Evolutionary conservation across 306 rosid species (phyloP), one percentile per base, ranked within the genome.

Genomic region (Ammopiptanthus mongolicus): DNA sequence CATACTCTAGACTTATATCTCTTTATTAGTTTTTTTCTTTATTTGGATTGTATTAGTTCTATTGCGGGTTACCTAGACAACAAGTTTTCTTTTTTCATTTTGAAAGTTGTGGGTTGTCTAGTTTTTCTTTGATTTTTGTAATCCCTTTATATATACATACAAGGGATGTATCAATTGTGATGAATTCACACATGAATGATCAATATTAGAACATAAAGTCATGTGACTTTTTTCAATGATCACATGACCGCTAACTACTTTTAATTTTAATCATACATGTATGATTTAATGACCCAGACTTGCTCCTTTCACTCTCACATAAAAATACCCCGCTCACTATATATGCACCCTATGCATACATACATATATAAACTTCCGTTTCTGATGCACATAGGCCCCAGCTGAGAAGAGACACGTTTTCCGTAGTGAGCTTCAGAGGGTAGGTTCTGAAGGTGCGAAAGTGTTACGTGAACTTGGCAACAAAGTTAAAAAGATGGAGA

Each of bases 401-500:
- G 85, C 97, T 37, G 97, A 90, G 77, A 83, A 84, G 80, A 86
- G 98, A 87, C 88, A 48, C 11, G 93, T 88, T 69, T 91, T 94
- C 72, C 36, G 29, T 1, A 51, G 66, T 46, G 98, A 95, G 86
- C 86, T 95, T 59, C 82, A 82, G 71, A 90, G 95, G 77, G 91
- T 90, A 44, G 89, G 97, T 51, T 66, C 33, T 0, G 98, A 85
- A 78, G 98, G 95, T n/a, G 93, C 98, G 12, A 90, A 81, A 79
- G 89, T 91, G 21, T 76, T 95, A 23, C 91, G 89, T 13, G 95
- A 88, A 73, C 86, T 95, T 29, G 98, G 98, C 73, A 82, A 77
- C 87, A 95, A 95, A 81, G 85, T 95, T 46, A 86, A 86, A 73
- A 90, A 34, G 69, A 77, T 91, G 97, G 98, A 95, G 88, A 95